Evolutionary conservation across 2,329 filamentous ascomycete genomes (phyloP).

Genomic region (Colletotrichum sp.): DNA sequence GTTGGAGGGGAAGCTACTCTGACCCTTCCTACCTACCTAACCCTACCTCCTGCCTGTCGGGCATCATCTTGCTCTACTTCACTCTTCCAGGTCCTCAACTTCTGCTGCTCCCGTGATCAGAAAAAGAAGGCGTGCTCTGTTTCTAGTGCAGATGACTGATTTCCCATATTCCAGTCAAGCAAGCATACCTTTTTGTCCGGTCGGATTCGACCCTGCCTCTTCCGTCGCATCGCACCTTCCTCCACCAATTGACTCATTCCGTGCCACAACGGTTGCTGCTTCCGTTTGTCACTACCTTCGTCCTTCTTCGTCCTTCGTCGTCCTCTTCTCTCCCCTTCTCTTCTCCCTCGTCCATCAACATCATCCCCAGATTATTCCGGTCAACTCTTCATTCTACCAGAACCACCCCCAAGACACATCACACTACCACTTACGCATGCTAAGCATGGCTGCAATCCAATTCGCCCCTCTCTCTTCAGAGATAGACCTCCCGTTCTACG

Average conservation of each 20-base stretch:
- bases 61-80: neutral
- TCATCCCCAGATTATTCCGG: neutral
- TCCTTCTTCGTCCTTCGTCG: neutral
- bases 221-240: neutral
- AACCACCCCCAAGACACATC: no score
- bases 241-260: constrained; percentile 1
- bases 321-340: no score
- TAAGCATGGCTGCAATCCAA: constrained; percentile 60
- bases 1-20: neutral
- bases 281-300: neutral
- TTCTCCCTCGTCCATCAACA: neutral
- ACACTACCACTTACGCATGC: no score
- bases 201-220: neutral
- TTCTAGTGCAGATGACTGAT: neutral
- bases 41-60: neutral
- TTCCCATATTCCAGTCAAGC: neutral
- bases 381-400: no score
- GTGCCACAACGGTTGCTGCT: neutral
- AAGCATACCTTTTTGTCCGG: neutral
- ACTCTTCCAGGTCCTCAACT: neutral
- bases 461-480: constrained; percentile 93
- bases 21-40: neutral
- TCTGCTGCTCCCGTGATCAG: neutral
- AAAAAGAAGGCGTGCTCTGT: neutral
- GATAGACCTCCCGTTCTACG: constrained; percentile 95